Conservation (phyloP, 2,329 filamentous ascomycete genomes). For the Macrophomina tecta region DNA sequence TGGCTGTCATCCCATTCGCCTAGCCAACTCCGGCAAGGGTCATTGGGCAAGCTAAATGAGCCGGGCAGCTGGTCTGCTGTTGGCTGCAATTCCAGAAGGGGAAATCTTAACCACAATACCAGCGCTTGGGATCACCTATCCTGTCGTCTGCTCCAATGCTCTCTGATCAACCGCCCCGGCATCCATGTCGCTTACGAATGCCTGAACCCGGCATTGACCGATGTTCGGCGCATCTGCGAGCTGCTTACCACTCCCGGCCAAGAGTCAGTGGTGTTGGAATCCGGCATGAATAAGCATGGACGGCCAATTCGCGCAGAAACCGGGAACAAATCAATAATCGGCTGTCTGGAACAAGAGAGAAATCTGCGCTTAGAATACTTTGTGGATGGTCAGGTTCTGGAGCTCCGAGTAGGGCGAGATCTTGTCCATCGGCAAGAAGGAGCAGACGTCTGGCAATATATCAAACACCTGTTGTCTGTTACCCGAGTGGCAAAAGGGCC, state of each 20-base stretch:
- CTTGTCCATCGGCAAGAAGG: constrained; percentile 37
- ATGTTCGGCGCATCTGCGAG: constrained; percentile 36
- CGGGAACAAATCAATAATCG: constrained; percentile 77
- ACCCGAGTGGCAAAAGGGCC: constrained; percentile 38
- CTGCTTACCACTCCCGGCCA: constrained; percentile 39
- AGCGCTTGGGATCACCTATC: neutral
- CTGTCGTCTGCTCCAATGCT: neutral
- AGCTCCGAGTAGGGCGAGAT: constrained; percentile 39
- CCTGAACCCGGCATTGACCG: neutral
- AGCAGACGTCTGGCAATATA: constrained; percentile 46
- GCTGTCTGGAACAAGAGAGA: constrained; percentile 62
- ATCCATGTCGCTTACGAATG: neutral
- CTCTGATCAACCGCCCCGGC: constrained; percentile 1
- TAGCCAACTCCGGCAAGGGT: neutral
- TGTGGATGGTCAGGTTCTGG: constrained; percentile 35
- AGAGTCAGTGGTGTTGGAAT: constrained; percentile 56
- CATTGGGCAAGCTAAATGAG: neutral
- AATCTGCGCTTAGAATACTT: constrained; percentile 44
- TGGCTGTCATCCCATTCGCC: constrained; percentile 60
- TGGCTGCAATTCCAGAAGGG: neutral
- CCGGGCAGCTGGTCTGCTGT: neutral
- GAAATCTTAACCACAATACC: neutral
- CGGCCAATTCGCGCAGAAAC: constrained; percentile 52
- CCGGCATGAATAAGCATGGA: constrained; percentile 41
- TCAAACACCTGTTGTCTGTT: constrained; percentile 46